Evolutionary conservation across 1,139 yeast species (phyloP), one percentile per base, ranked within the genome.

Genomic region (Yamadazyma friedrichii): DNA sequence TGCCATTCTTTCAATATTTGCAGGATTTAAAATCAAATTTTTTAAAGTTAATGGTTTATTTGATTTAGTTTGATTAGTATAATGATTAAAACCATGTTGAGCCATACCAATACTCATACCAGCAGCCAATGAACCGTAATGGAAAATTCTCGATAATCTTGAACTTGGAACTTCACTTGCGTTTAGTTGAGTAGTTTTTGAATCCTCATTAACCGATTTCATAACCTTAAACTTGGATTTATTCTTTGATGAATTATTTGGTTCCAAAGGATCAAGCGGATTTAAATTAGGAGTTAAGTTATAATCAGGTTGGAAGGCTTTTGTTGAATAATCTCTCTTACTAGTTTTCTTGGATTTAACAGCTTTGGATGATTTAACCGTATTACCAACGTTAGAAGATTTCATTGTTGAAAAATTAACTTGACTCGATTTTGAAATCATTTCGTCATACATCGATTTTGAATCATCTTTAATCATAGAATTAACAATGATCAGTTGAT

Each of bases 71-170:
- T 73, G 74, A 22, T 70, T 61, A 0, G 88, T 84, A 42, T 81
- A 75, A 38, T 89, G 81, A 44, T 82, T 77, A 38, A 91, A 60
- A 2, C 95, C 85, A 52, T 89, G 95, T 22, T 81, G 70, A 1
- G 96, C 82, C 29, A 88, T 94, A 29, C 95, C 93, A 17, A 88
- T 52, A 1, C 97, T 95, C 58, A 93, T 81, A 1, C 94, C 89
- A 0, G 98, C 95, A 1, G 98, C 98, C 35, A 93, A 69, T 2
- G 88, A 72, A 5, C 98, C 98, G 59, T 91, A 93, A 61, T 93
- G 98, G 59, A 89, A 88, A 39, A 93, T 73, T 47, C 99, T 74
- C 13, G 91, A 88, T 28, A 93, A 64, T 54, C 97, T 77, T 1
- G 95, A 78, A 15, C 94, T 74, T 3, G 99, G 99, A 13, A 93